phyloP scores from a whole-genome alignment of 2,329 filamentous ascomycete genomes.

The Trichoderma sp. region DNA sequence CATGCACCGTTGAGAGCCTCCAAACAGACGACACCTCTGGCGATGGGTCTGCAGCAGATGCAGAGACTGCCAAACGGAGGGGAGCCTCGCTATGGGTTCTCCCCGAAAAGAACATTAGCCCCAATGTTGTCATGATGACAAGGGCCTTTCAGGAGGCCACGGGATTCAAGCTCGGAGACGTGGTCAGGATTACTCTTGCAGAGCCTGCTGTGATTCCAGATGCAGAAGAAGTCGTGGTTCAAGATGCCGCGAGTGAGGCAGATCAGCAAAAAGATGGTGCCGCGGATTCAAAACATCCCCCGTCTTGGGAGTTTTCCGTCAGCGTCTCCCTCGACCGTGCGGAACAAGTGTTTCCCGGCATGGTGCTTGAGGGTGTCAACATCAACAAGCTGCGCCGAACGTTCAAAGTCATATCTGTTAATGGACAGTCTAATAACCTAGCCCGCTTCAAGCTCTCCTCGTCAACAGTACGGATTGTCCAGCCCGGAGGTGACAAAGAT shows the following conservation, averaged over 20 bases:
- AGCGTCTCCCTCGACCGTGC: constrained; percentile 48
- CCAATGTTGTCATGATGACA: constrained; percentile 68
- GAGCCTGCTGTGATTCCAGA: constrained; percentile 46
- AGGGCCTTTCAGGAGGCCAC: constrained; percentile 71
- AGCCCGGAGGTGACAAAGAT: constrained; percentile 29
- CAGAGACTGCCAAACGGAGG: constrained; percentile 27
- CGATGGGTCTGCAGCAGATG: not conserved
- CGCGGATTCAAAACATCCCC: constrained; percentile 28
- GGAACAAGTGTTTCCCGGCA: constrained; percentile 67
- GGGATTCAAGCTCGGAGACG: constrained; percentile 69
- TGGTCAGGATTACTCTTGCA: constrained; percentile 58
- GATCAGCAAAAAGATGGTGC: constrained; percentile 29
- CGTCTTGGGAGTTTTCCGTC: constrained; percentile 39
- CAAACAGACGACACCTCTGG: constrained; percentile 25
- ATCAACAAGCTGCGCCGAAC: constrained; percentile 33
- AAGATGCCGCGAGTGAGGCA: constrained; percentile 48
- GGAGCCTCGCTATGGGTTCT: constrained; percentile 52
- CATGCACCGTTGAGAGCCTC: constrained; percentile 41
- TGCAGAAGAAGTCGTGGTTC: constrained; percentile 58
- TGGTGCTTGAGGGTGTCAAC: constrained; percentile 63
- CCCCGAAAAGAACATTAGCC: constrained; percentile 61
- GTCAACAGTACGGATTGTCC: constrained; percentile 40
- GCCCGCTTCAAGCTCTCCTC: constrained; percentile 44
- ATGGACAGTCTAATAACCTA: constrained; percentile 44
- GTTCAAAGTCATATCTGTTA: constrained; percentile 60